Conservation (phyloP, 2,329 filamentous ascomycete species). For the Eutypella sp. region DNA sequence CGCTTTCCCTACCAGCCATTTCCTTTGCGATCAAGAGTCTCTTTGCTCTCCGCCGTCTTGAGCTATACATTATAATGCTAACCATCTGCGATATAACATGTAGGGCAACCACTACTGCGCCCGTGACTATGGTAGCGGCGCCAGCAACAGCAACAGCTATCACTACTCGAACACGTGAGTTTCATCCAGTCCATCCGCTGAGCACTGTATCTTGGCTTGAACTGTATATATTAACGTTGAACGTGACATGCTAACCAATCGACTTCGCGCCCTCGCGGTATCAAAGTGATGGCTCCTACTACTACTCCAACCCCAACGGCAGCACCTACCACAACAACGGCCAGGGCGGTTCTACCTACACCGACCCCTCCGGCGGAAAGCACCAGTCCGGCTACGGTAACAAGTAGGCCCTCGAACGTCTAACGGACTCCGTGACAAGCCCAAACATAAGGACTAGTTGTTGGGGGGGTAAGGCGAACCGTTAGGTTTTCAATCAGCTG, state of each 20-base stretch:
- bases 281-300: slow-evolving; percentile 60
- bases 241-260: neutral
- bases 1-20: neutral
- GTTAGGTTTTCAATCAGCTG: no score
- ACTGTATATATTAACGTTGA: neutral
- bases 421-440: no score
- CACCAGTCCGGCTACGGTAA: slow-evolving; percentile 19
- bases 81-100: neutral
- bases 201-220: neutral
- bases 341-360: slow-evolving; percentile 55
- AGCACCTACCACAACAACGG: slow-evolving; percentile 65
- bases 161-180: slow-evolving; percentile 63
- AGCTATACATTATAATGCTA: neutral
- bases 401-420: no score
- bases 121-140: slow-evolving; percentile 56
- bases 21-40: neutral
- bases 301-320: slow-evolving; percentile 66
- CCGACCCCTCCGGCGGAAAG: slow-evolving; percentile 41
- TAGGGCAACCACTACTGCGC: slow-evolving; percentile 66
- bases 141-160: slow-evolving; percentile 54
- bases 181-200: neutral
- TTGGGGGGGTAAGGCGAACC: no score
- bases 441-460: no score
- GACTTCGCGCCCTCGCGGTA: neutral
- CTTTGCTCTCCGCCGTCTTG: no score